These are phyloP conservation scores for Periconia sp. DNA, from an alignment of 2,329 filamentous ascomycete species.

Conservation along the genomic window DNA sequence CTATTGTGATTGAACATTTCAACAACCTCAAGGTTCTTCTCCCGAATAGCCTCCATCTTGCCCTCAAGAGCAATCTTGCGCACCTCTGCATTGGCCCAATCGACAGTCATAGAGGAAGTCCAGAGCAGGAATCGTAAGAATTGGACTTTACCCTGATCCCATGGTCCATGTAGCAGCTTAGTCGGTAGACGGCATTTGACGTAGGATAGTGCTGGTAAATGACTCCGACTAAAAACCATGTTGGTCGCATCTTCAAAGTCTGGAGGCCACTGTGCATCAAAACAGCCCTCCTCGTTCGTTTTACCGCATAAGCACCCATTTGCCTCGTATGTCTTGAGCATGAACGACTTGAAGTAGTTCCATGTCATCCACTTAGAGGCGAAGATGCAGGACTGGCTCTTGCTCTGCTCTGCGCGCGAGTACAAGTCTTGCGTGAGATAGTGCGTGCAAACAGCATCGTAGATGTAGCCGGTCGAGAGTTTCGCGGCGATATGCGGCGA, in stretches of 20 bases:
- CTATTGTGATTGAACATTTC: conserved; percentile 42
- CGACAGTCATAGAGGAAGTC: conserved; percentile 38
- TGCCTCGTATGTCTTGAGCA: conserved; percentile 20
- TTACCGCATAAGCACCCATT: conserved; percentile 36
- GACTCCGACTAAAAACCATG: conserved; percentile 37
- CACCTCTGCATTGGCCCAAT: conserved; percentile 30
- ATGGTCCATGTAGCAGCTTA: conserved; percentile 35
- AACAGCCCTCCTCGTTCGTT: conserved; percentile 27
- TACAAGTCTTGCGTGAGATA: conserved; percentile 22
- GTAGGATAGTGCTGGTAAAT: conserved; percentile 31
- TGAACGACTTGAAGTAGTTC: conserved; percentile 35
- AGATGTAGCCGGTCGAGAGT: conserved; percentile 33
- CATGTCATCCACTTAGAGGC: conserved; percentile 42
- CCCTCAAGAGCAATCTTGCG: conserved; percentile 19
- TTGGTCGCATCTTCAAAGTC: conserved; percentile 32
- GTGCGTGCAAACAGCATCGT: conserved; percentile 29
- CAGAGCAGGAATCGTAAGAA: conserved; percentile 40
- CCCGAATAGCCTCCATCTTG: conserved; percentile 30
- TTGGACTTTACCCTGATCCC: conserved; percentile 33
- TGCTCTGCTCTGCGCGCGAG: conserved; percentile 17
- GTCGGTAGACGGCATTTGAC: conserved; percentile 36
- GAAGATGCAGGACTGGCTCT: conserved; percentile 33
- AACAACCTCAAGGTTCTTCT: conserved; percentile 37
- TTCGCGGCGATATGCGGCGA: conserved; percentile 49
- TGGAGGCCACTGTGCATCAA: conserved; percentile 38